Evolutionary conservation across 192 early-diverging fungal species (phyloP), one percentile per base, ranked within the genome.

Genomic region (Coemansia asiatica): DNA sequence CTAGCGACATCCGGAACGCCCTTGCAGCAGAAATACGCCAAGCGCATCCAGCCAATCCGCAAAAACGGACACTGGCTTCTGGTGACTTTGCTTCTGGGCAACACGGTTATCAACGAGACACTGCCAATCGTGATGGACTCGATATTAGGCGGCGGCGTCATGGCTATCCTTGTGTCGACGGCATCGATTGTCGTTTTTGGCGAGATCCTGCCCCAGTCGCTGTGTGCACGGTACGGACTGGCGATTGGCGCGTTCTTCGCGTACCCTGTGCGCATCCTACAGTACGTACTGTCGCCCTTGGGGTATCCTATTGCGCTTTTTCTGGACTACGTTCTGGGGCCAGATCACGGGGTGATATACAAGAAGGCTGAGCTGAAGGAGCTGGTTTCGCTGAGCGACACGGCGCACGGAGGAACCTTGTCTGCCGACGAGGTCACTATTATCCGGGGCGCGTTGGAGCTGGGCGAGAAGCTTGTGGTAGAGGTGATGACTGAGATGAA

Each of bases 131-230:
- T 95, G 60, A 84, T 93, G 61, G 87, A 95, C 63, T 86, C 85
- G 12, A 82, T 93, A 5, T 81, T 88, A 25, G 89, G 89, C 19
- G 90, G 90, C 46, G 88, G 93, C 2, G 82, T 89, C 48, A 85
- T 85, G 26, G 97, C 95, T 25, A 88, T 99, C 16, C 64, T 97
- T 3, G 86, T 91, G 16, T 96, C 95, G 6, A 97, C 94, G 2
- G 87, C 85, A 0, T 75, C 96, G 46, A 93, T 99, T 66, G 91
- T 99, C 10, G 66, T 97, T 38, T 98, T 95, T 82, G 93, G 97
- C 64, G 97, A 98, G 87, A 92, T 97, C 59, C 90, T 98, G 60
- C 95, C 96, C n/a, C 94, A 96, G 66, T 91, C 95, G 13, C 81
- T 96, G 9, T 96, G 94, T 63, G 87, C 94, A 9, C 85, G 91